Evolutionary conservation across 305 asterid genomes (phyloP), one percentile per base, ranked within the genome.

Genomic region (Solanum aculeatissimum): DNA sequence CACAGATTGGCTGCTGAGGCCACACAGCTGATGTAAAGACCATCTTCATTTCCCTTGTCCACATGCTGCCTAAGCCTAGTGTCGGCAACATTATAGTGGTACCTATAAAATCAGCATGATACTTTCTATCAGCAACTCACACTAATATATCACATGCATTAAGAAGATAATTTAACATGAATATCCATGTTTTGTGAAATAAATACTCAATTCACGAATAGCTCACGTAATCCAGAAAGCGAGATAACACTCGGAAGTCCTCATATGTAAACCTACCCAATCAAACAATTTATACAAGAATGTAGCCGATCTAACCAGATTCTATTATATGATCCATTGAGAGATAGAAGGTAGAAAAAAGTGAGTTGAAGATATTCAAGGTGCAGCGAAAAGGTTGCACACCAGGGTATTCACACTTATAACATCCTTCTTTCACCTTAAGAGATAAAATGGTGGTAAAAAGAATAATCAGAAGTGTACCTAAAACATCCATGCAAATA

Each of bases 71-170:
- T 90, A 51, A 97, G 98, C 87, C 99, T 94, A 18, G 97, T 85
- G 87, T 97, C 98, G 42, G 99, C 98, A 85, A 97, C 99, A 86
- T 97, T 97, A 86, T 97, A 97, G 88, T 97, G 99, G 90, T 97
- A 97, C 86, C 99, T 97, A 87, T 89, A 89, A 86, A 85, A 80
- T 81, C 47, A 85, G 40, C 57, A 66, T 18, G 12, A 68, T 71
- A 47, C 58, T 84, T 80, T 35, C 54, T 69, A 40, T 75, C 47
- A 84, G 51, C 43, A 43, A 42, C 82, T 78, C 19, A 29, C 5
- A 18, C 43, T 78, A 18, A 29, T 53, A 78, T 53, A 53, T 78
- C 49, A 78, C 12, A 78, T 78, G 62, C 66, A 78, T 53, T 53
- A 10, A 78, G 49, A 53, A 78, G 82, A 77, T 18, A 51, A 53